A percentile compares a stretch with the other conserved stretches of the same genome.
phyloP scores from a whole-genome alignment of 1,139 yeast species.

The Hemisphaericaspora xylofermentans region DNA sequence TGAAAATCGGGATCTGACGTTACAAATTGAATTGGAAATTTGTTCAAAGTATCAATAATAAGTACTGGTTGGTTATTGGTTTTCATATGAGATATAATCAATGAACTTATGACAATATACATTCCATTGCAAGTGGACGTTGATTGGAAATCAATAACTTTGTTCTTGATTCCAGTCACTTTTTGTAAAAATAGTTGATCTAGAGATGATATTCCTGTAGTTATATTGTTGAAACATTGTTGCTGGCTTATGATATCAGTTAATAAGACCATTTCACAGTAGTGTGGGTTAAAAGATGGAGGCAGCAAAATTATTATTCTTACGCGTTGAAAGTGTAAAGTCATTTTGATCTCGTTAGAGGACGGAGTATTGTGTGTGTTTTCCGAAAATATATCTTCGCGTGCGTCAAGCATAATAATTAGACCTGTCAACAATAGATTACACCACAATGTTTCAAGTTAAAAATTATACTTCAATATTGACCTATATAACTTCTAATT shows the following conservation, averaged over 20 bases:
- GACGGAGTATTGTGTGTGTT: no score
- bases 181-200: slow-evolving; percentile 21
- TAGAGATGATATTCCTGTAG: slow-evolving; percentile 29
- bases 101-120: slow-evolving; percentile 21
- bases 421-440: no score
- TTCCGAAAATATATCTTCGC: no score
- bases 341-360: no score
- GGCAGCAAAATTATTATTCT: no score
- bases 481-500: no score
- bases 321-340: no score
- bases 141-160: slow-evolving; percentile 39
- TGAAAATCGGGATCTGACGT: slow-evolving; percentile 20
- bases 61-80: slow-evolving; percentile 21
- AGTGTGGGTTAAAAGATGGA: background rate
- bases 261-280: slow-evolving; percentile 10
- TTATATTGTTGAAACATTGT: slow-evolving; percentile 11
- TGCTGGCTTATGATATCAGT: slow-evolving; percentile 12
- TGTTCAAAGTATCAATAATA: slow-evolving; percentile 30
- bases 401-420: no score
- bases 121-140: slow-evolving; percentile 33
- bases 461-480: no score
- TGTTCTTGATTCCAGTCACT: slow-evolving; percentile 12
- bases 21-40: slow-evolving; percentile 30
- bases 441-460: no score
- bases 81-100: slow-evolving; percentile 31